Base-by-base conservation (phyloP, 2,329 filamentous ascomycete genomes). In the Colletotrichum tropicicola region DNA sequence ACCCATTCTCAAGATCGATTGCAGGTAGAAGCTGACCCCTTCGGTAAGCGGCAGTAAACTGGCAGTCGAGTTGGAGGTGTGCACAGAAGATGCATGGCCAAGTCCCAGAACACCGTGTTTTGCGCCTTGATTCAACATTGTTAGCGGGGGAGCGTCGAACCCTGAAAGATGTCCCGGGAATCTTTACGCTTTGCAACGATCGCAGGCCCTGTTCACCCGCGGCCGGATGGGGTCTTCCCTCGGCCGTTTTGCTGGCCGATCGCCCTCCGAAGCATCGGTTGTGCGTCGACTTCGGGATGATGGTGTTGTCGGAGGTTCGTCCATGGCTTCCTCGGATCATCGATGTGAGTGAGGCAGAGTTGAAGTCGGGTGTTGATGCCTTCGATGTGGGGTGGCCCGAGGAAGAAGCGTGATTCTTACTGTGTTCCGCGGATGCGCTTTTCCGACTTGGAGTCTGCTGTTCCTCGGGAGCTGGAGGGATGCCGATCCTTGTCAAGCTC, bases 61-160 rank as follows among this genome's bases (percentile, higher is more conserved):
- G 69, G 23, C 71, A 72, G 10, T 71, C 68, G 2, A 72, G 65
- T 8, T 63, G 45, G 15, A 72, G 66, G 0, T 69, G 70, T 1
- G 69, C 68, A 41, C 70, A 73, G 4, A 70, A 63, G 6, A 67
- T 53, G 51, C 70, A 72, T 3, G 69, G 69, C 45, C 68, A 71
- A 44, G 68, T 71, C 3, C 70, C 70, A 2, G 70, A 72, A 48
- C 71, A 73, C 25, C 70, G 65, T 41, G 71, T 71, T 27, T 73
- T 73, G 15, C 70, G 70, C 12, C 70, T 72, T 21, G 17, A 39
- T 4, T 28, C 6, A 19, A 17, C 5, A 3, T 15, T 13, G 5
- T 57, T n/a, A 57, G 54, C 30, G 13, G 8, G 2, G n/a, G 6
- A 8, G 3, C 15, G 1, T 5, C 12, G 6, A 1, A 0, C 6